phyloP scores from a whole-genome alignment of 2,329 filamentous ascomycete genomes.

The Xylaria sp. region DNA sequence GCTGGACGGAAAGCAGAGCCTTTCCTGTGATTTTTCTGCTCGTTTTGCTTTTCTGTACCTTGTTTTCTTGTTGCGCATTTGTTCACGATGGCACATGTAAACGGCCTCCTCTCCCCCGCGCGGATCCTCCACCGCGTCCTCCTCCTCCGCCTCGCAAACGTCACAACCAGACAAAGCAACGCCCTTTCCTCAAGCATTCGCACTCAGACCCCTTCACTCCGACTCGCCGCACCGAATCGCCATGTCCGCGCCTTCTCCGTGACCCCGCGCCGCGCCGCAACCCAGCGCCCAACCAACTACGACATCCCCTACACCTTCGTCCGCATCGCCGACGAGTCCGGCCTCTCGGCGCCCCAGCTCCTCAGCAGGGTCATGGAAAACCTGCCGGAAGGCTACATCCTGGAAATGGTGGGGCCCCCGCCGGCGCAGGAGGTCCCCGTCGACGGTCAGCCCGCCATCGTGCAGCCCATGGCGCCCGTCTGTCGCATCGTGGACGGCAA shows the following conservation, averaged over 20 bases:
- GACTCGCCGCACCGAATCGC: background rate
- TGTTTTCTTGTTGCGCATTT: background rate
- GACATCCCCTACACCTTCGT: conserved; percentile 40
- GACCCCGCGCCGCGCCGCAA: conserved; percentile 1
- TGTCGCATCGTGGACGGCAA: conserved; percentile 51
- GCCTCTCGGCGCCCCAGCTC: conserved; percentile 25
- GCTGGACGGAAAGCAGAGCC: background rate
- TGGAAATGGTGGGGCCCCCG: conserved; percentile 30
- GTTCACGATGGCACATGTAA: conserved; percentile 24
- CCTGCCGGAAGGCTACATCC: conserved; percentile 18
- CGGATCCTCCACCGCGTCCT: conserved; percentile 29
- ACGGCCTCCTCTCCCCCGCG: conserved; percentile 27
- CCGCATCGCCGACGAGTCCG: conserved; percentile 28
- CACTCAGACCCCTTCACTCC: conserved; percentile 9
- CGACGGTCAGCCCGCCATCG: conserved; percentile 25
- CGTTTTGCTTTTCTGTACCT: background rate
- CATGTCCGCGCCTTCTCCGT: conserved; percentile 8
- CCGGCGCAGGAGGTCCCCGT: conserved; percentile 30
- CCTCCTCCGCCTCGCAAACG: conserved; percentile 21
- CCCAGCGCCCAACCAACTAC: conserved; percentile 37
- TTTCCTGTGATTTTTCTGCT: background rate
- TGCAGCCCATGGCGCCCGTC: conserved; percentile 25
- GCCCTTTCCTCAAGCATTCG: conserved; percentile 1
- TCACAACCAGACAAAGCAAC: conserved; percentile 4
- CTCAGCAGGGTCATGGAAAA: conserved; percentile 13